Percentiles rank a stretch among this genome's conserved stretches.
Evolutionary conservation across 1,139 yeast species (phyloP).

Genomic region (Eremothecium sinecaudum): DNA sequence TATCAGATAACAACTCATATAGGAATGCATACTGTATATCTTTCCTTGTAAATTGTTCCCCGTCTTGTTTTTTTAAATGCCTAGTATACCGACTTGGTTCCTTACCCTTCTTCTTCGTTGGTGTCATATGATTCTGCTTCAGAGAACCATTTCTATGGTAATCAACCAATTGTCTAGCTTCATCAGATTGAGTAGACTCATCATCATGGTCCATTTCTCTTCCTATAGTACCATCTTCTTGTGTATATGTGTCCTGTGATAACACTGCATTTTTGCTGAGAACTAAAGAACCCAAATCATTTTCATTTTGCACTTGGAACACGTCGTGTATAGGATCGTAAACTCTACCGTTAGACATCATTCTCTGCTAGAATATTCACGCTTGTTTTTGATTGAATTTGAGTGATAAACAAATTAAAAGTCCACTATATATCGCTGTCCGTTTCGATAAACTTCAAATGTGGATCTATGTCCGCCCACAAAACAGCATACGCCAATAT

Average conservation of each 20-base stretch:
- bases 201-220: slow-evolving; percentile 9
- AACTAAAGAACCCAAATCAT: slow-evolving; percentile 7
- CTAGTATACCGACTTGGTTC: slow-evolving; percentile 32
- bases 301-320: slow-evolving; percentile 20
- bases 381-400: too few species aligned
- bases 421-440: too few species aligned
- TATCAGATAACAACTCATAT: slow-evolving; percentile 52
- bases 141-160: slow-evolving; percentile 7
- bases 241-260: not conserved
- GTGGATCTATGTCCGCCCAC: too few species aligned
- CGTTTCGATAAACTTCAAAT: too few species aligned
- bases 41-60: slow-evolving; percentile 81
- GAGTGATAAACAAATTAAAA: too few species aligned
- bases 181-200: slow-evolving; percentile 23
- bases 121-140: slow-evolving; percentile 8
- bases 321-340: slow-evolving; percentile 31
- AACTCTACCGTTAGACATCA: slow-evolving; percentile 14
- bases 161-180: slow-evolving; percentile 8
- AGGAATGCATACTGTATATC: slow-evolving; percentile 85
- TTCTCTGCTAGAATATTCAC: too few species aligned
- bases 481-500: too few species aligned
- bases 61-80: slow-evolving; percentile 81
- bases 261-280: not conserved
- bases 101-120: slow-evolving; percentile 9
- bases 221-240: not conserved